Conservation (phyloP, 2,329 filamentous ascomycete species). For the Penicillium griseofulvum region DNA sequence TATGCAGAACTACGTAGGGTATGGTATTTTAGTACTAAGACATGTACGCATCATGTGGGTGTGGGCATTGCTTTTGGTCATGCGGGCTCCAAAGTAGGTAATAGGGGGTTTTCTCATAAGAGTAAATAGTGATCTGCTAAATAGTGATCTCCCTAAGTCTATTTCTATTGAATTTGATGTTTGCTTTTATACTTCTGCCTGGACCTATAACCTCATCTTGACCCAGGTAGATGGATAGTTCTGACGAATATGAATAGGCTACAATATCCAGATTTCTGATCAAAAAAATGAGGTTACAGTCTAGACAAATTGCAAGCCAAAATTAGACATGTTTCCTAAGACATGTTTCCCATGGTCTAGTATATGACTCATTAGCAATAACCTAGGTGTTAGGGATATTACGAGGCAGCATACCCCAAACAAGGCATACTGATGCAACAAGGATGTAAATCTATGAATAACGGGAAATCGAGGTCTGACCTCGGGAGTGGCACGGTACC, state of each 20-base stretch:
- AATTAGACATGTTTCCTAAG: not conserved
- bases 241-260: not conserved
- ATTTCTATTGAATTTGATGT: not conserved
- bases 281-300: not conserved
- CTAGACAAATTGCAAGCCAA: not conserved
- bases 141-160: not conserved
- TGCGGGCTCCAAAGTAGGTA: not conserved
- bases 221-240: too few species aligned
- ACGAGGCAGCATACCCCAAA: not conserved
- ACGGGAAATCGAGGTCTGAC: not conserved
- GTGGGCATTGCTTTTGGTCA: not conserved
- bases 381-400: not conserved
- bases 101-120: not conserved
- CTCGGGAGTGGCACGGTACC: slow-evolving; percentile 6
- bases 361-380: not conserved
- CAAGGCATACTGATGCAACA: not conserved
- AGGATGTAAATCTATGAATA: not conserved
- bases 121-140: not conserved
- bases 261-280: not conserved
- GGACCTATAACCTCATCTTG: too few species aligned
- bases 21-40: not conserved
- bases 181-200: not conserved
- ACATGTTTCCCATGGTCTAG: not conserved
- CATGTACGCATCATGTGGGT: not conserved
- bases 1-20: not conserved